A percentile compares a stretch with the other conserved stretches of the same genome.
These are phyloP conservation scores for Saprolegnia parasitica DNA, from an alignment of 352 stramenopile genomes.

Conservation along the genomic window DNA sequence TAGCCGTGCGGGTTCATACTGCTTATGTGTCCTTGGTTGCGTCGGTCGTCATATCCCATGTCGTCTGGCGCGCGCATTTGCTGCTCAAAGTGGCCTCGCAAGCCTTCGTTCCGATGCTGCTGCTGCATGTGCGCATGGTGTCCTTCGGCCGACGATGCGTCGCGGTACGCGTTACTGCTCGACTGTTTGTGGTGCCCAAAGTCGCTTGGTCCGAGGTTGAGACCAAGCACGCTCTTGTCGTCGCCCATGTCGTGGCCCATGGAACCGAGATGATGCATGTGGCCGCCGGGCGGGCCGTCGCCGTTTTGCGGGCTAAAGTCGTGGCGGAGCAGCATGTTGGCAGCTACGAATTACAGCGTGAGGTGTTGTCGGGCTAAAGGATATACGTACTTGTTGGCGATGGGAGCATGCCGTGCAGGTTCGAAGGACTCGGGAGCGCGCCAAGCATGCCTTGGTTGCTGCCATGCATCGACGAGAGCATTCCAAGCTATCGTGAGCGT, in stretches of 20 bases:
- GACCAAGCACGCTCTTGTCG: conserved; percentile 55
- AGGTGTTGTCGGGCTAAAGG: neutral
- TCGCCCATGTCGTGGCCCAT: conserved; percentile 33
- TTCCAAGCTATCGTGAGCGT: conserved; percentile 43
- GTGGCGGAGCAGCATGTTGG: conserved; percentile 66
- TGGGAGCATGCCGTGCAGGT: conserved; percentile 61
- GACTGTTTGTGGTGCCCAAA: conserved; percentile 32
- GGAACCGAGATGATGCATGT: conserved; percentile 36
- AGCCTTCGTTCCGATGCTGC: conserved; percentile 3
- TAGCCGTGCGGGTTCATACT: neutral
- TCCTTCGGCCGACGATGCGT: conserved; percentile 24
- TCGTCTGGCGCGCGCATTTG: neutral
- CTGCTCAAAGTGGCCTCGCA: neutral
- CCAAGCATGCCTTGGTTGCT: conserved; percentile 48
- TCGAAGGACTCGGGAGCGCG: conserved; percentile 63
- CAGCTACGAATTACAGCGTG: conserved; percentile 31
- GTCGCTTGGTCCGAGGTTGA: conserved; percentile 61
- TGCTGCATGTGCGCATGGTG: neutral
- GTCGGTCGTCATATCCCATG: conserved; percentile 5
- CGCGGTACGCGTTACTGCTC: neutral
- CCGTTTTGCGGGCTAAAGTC: conserved; percentile 67
- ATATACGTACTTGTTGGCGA: conserved; percentile 67
- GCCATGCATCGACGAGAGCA: conserved; percentile 50
- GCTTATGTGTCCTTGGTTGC: neutral
- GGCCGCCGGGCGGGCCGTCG: conserved; percentile 32